These are phyloP conservation scores for Leccinum ambiguum DNA, from an alignment of 1,284 basidiomycete genomes.

Conservation along the genomic window DNA sequence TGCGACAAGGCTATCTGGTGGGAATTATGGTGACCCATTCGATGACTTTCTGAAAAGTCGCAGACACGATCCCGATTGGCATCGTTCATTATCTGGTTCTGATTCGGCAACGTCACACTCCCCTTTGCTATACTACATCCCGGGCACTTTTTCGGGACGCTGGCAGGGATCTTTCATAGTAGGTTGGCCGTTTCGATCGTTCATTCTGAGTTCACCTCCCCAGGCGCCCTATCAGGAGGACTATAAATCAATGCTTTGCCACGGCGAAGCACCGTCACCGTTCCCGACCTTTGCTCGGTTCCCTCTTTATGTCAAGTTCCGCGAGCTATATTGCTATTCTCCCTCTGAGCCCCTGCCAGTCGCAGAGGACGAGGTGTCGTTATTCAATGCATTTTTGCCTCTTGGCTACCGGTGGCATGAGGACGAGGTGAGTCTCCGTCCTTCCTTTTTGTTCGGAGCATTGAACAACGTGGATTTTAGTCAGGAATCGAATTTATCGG, in stretches of 20 bases:
- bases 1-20: slow-evolving; percentile 34
- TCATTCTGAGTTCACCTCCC: slow-evolving; percentile 13
- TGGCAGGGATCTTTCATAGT: slow-evolving; percentile 51
- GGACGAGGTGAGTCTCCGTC: slow-evolving; percentile 33
- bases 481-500: slow-evolving; percentile 43
- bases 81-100: slow-evolving; percentile 23
- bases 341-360: slow-evolving; percentile 31
- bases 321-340: slow-evolving; percentile 42
- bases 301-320: slow-evolving; percentile 46
- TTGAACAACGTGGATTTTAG: slow-evolving; percentile 29
- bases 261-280: slow-evolving; percentile 32
- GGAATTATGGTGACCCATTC: slow-evolving; percentile 22
- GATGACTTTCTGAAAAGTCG: slow-evolving; percentile 30
- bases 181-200: slow-evolving; percentile 12
- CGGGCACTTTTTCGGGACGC: slow-evolving; percentile 42
- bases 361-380: slow-evolving; percentile 23
- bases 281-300: slow-evolving; percentile 37
- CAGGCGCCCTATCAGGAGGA: slow-evolving; percentile 38
- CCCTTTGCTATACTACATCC: slow-evolving; percentile 33
- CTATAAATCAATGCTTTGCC: slow-evolving; percentile 37
- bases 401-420: slow-evolving; percentile 34
- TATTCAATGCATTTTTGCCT: slow-evolving; percentile 48
- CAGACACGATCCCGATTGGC: slow-evolving; percentile 34
- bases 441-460: not conserved
- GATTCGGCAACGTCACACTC: slow-evolving; percentile 7